A percentile compares a stretch with the other conserved stretches of the same genome.
Evolutionary conservation across 2,329 filamentous ascomycete species (phyloP).

Genomic region (Pseudogymnoascus sp.): DNA sequence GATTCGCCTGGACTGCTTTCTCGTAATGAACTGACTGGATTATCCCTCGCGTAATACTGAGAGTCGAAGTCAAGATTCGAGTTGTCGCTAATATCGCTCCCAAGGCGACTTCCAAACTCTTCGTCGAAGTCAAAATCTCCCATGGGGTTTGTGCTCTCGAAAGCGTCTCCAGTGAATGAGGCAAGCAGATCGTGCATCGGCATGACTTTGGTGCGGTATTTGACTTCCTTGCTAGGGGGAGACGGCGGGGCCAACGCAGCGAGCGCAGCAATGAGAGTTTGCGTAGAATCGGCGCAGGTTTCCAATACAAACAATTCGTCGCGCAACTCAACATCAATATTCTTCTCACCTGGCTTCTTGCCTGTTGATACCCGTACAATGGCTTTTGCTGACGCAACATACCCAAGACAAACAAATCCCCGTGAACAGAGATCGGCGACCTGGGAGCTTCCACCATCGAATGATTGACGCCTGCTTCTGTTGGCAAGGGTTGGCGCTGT

Average conservation of each 20-base stretch:
- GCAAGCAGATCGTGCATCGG: conserved; percentile 82
- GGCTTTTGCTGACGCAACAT: conserved; percentile 73
- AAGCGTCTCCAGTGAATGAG: conserved; percentile 82
- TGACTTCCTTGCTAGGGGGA: conserved; percentile 72
- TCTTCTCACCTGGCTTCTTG: conserved; percentile 51
- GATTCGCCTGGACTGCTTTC: conserved; percentile 40
- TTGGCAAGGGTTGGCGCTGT: conserved; percentile 6
- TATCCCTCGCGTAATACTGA: conserved; percentile 40
- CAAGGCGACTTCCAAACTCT: conserved; percentile 51
- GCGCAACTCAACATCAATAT: conserved; percentile 70
- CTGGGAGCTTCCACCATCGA: conserved; percentile 35
- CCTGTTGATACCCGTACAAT: conserved; percentile 43
- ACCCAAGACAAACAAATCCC: conserved; percentile 81
- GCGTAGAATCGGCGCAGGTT: conserved; percentile 93
- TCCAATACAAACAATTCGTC: conserved; percentile 87
- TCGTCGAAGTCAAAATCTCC: conserved; percentile 58
- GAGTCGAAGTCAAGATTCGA: conserved; percentile 37
- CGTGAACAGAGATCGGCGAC: conserved; percentile 50
- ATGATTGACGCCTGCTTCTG: conserved; percentile 23
- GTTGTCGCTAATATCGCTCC: conserved; percentile 36
- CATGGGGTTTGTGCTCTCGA: conserved; percentile 54
- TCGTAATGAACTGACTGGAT: conserved; percentile 29
- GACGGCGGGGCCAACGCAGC: conserved; percentile 77
- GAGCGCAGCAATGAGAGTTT: conserved; percentile 74
- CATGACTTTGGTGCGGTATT: conserved; percentile 80